phyloP scores from a whole-genome alignment of 2,329 filamentous ascomycete species.

The Microcyclospora tardicrescens region DNA sequence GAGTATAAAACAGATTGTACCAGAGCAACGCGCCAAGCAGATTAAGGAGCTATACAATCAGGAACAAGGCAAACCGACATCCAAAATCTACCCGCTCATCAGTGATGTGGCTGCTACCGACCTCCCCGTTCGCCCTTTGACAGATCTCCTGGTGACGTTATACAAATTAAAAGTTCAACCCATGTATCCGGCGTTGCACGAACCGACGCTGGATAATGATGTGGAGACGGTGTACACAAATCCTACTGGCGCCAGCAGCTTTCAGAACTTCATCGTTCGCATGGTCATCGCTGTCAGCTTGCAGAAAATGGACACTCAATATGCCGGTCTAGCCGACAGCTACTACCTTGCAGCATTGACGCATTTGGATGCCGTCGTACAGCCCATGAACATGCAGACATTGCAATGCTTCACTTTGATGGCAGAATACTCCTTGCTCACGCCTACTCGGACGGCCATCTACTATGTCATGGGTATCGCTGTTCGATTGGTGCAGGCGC shows the following conservation, averaged over 20 bases:
- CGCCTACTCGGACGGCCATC: constrained; percentile 79
- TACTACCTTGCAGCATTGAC: constrained; percentile 87
- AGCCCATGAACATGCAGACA: constrained; percentile 79
- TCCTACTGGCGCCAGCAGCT: constrained; percentile 52
- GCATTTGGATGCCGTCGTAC: constrained; percentile 68
- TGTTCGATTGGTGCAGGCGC: constrained; percentile 74
- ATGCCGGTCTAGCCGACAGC: constrained; percentile 86
- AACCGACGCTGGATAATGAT: constrained; percentile 62
- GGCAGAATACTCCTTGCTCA: constrained; percentile 81
- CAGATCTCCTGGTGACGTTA: constrained; percentile 67
- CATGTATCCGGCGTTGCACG: constrained; percentile 77
- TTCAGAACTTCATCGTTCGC: constrained; percentile 75
- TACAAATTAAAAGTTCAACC: constrained; percentile 84
- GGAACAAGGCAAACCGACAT: constrained; percentile 53
- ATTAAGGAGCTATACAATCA: constrained; percentile 55
- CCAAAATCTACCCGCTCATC: constrained; percentile 80
- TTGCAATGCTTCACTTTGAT: constrained; percentile 81
- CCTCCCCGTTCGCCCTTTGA: constrained; percentile 60
- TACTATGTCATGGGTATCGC: constrained; percentile 89
- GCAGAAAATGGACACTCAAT: constrained; percentile 79
- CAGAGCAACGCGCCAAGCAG: constrained; percentile 54
- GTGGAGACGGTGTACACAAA: constrained; percentile 70
- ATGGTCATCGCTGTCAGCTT: constrained; percentile 92
- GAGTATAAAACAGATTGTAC: constrained; percentile 83
- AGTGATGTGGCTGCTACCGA: constrained; percentile 68